Percentiles rank a stretch among this genome's conserved stretches.
Evolutionary conservation across 352 stramenopile species (phyloP).

Genomic region (Phytophthora citricola): DNA sequence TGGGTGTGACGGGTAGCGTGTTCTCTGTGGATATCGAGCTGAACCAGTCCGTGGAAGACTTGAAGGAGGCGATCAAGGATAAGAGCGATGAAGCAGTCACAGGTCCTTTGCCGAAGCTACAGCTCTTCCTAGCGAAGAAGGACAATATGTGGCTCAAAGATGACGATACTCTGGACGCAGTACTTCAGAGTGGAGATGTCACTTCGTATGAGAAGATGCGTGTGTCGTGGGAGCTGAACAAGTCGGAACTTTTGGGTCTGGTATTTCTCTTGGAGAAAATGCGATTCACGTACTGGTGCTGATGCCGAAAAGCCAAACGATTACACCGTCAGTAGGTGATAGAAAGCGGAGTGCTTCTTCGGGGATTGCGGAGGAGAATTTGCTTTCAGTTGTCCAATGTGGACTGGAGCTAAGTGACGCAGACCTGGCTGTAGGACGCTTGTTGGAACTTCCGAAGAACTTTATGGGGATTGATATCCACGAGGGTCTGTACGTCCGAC

Average conservation of each 20-base stretch:
- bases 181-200: conserved; percentile 14
- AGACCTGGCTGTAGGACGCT: no score
- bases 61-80: neutral
- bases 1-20: neutral
- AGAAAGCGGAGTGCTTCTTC: no score
- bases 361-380: no score
- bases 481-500: conserved; percentile 27
- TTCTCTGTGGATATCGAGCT: neutral
- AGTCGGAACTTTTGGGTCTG: conserved; percentile 7
- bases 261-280: conserved; percentile 9
- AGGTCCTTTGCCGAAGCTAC: neutral
- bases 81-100: neutral
- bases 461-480: neutral
- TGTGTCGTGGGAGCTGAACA: conserved; percentile 21
- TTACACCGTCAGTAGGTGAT: no score
- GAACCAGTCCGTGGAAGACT: neutral
- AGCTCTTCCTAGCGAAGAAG: neutral
- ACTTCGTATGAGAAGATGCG: conserved; percentile 15
- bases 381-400: no score
- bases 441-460: no score
- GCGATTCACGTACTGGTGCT: no score
- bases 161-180: conserved; percentile 2
- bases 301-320: no score
- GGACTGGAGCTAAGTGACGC: no score
- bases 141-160: neutral